Conservation (phyloP, 305 asterid genomes). For the Solanum hybrid region DNA sequence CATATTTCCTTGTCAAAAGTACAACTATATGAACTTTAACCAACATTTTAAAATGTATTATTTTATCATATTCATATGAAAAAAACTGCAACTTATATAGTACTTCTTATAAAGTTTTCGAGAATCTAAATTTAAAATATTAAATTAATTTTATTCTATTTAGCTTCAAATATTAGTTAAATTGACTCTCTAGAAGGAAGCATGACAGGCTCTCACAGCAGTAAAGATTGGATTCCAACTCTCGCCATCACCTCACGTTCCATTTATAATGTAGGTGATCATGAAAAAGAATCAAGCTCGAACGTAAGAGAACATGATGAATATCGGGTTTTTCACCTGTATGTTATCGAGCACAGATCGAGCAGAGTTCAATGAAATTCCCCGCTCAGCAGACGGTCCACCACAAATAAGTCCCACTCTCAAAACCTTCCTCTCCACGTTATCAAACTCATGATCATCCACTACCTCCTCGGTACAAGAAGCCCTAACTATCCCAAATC, state of each 20-base stretch:
- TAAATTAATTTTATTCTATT: background rate
- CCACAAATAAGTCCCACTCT: constrained; percentile 76
- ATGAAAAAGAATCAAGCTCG: background rate
- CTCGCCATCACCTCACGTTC: background rate
- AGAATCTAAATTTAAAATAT: background rate
- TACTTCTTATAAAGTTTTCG: background rate
- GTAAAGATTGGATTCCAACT: background rate
- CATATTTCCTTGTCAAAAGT: background rate
- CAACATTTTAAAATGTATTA: background rate
- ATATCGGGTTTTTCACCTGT: constrained; percentile 22
- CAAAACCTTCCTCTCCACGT: constrained; percentile 22
- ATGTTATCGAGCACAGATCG: constrained; percentile 84
- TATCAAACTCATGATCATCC: constrained; percentile 5
- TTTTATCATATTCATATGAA: too few relatives aligned
- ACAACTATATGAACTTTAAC: background rate
- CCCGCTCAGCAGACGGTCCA: constrained; percentile 92
- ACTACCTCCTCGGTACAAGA: constrained; percentile 18
- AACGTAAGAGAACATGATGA: background rate
- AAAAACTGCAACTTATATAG: background rate
- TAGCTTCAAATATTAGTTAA: background rate
- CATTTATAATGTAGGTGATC: background rate
- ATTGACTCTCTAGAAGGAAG: background rate
- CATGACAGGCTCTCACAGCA: too few relatives aligned
- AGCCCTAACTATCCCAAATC: constrained; percentile 21
- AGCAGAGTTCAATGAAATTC: constrained; percentile 75